Percentiles rank a stretch among this genome's conserved stretches.
These are phyloP conservation scores for Synchytrium microbalum DNA, from an alignment of 371 early-diverging fungal genomes.

Conservation along the genomic window DNA sequence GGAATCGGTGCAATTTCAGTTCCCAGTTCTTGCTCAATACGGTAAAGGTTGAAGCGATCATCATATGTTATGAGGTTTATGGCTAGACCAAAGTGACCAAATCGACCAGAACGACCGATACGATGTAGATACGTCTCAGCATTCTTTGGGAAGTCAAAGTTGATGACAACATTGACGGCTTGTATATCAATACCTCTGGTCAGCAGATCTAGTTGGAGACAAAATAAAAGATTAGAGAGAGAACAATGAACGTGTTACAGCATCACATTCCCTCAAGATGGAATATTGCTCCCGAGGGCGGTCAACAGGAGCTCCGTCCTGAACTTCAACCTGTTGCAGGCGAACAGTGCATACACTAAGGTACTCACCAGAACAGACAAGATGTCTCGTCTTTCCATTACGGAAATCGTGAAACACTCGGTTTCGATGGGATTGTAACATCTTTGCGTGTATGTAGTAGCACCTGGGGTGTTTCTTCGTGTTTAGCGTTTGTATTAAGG, in stretches of 20 bases:
- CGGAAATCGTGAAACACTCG: constrained; percentile 98
- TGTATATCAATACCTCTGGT: constrained; percentile 99
- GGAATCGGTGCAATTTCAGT: constrained; percentile 96
- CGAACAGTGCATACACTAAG: too few species aligned
- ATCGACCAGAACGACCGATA: constrained; percentile 94
- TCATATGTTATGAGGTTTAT: constrained; percentile 97
- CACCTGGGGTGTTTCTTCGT: too few species aligned
- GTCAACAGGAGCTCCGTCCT: too few species aligned
- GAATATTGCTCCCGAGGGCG: too few species aligned
- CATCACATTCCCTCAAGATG: constrained; percentile 87
- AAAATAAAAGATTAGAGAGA: too few species aligned
- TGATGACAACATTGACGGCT: constrained; percentile 98
- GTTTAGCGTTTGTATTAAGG: too few species aligned
- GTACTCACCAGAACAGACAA: constrained; percentile 79
- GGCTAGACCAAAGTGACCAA: constrained; percentile 95
- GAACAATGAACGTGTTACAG: constrained; percentile 66
- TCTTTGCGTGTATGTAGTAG: constrained; percentile 96
- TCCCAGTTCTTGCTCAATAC: constrained; percentile 94
- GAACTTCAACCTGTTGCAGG: too few species aligned
- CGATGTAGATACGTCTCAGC: constrained; percentile 99
- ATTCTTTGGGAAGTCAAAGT: constrained; percentile 99
- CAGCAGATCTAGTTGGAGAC: constrained; percentile 63
- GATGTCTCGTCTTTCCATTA: constrained; percentile 89
- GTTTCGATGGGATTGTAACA: constrained; percentile 97
- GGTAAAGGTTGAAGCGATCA: constrained; percentile 89